Conservation (phyloP, 352 stramenopile species). For the Globisporangium iwayamae region DNA sequence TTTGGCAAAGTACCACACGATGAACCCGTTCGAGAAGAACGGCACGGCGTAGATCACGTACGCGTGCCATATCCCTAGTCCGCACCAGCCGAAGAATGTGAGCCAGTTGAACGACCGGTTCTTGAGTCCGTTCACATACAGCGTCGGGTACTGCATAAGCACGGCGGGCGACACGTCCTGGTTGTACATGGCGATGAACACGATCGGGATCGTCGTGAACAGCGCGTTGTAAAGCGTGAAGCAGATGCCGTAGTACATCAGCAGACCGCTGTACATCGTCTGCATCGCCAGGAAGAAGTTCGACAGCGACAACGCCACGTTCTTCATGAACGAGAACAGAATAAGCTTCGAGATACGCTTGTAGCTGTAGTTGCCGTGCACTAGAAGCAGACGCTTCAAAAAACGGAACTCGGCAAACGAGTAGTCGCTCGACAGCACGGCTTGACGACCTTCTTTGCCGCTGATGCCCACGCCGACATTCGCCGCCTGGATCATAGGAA, state of each 20-base stretch:
- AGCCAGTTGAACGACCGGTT: conserved; percentile 89
- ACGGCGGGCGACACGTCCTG: conserved; percentile 86
- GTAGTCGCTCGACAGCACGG: conserved; percentile 83
- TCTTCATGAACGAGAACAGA: conserved; percentile 89
- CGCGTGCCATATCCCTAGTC: conserved; percentile 82
- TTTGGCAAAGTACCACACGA: conserved; percentile 76
- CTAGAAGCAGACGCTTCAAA: conserved; percentile 74
- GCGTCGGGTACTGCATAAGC: conserved; percentile 87
- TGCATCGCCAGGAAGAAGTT: conserved; percentile 85
- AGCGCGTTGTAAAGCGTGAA: conserved; percentile 90
- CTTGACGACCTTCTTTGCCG: conserved; percentile 83
- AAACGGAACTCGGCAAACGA: conserved; percentile 83
- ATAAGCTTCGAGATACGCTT: conserved; percentile 89
- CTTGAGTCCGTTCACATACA: conserved; percentile 87
- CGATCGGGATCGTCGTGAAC: conserved; percentile 88
- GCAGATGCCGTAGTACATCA: conserved; percentile 89
- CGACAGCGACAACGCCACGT: conserved; percentile 78
- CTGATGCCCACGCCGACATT: conserved; percentile 86
- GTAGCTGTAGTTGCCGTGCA: conserved; percentile 90
- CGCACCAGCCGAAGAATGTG: conserved; percentile 85
- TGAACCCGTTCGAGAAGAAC: conserved; percentile 83
- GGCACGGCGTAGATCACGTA: conserved; percentile 84
- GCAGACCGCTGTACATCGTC: conserved; percentile 83
- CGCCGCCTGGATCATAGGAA: conserved; percentile 86
- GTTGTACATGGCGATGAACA: conserved; percentile 90